Evolutionary conservation across 805 yeast genomes (phyloP).

Genomic region (Dipodascus albidus): DNA sequence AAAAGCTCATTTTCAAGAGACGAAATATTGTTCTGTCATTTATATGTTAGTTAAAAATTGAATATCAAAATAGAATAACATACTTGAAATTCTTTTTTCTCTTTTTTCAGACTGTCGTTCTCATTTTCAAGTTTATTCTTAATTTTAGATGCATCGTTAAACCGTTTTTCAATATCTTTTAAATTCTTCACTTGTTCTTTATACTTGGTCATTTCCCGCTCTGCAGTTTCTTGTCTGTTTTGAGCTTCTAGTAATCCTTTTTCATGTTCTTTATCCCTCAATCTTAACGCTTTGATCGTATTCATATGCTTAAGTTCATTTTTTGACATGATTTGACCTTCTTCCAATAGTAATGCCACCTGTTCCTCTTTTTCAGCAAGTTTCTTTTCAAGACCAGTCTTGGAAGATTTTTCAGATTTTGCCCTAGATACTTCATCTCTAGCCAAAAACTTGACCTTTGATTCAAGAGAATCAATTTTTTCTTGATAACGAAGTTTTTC

Average conservation of each 20-base stretch:
- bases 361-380: constrained; percentile 42
- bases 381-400: constrained; percentile 22
- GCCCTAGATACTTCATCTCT: constrained; percentile 18
- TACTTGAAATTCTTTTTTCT: constrained; percentile 3
- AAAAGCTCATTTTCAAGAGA: constrained; percentile 20
- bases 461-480: constrained; percentile 16
- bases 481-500: constrained; percentile 6
- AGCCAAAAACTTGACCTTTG: constrained; percentile 18
- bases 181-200: constrained; percentile 19
- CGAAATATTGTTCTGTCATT: constrained; percentile 8
- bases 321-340: constrained; percentile 62
- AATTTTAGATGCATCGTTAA: constrained; percentile 10
- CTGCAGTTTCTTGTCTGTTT: constrained; percentile 20
- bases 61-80: not conserved
- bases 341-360: constrained; percentile 55
- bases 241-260: constrained; percentile 20
- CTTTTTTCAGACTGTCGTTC: constrained; percentile 7
- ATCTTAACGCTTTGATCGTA: constrained; percentile 50
- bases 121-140: constrained; percentile 10
- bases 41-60: constrained; percentile 1
- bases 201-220: constrained; percentile 31
- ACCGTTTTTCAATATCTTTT: constrained; percentile 13
- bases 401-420: constrained; percentile 5
- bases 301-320: constrained; percentile 61
- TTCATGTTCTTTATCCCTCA: constrained; percentile 33